Evolutionary conservation across 2,329 filamentous ascomycete genomes (phyloP).

Genomic region (Arthrobotrys musiformis): DNA sequence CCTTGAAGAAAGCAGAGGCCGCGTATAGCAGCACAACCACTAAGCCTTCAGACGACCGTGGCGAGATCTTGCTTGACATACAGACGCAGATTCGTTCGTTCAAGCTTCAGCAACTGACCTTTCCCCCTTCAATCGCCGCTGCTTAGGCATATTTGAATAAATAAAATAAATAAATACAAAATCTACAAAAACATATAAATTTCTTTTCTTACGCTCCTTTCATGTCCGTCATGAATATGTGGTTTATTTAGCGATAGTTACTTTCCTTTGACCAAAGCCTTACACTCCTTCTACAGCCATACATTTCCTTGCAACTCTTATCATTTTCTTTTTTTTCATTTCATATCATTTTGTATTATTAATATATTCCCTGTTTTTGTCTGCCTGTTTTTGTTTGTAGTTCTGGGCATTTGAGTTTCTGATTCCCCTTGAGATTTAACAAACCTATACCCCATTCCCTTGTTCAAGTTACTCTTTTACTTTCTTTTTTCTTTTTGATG

Average conservation of each 20-base stretch:
- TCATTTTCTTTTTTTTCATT: not conserved
- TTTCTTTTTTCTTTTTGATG: constrained; percentile 1
- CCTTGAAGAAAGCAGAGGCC: constrained; percentile 46
- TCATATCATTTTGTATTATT: constrained; percentile 31
- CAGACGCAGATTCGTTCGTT: constrained; percentile 48
- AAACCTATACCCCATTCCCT: constrained; percentile 33
- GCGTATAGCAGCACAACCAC: not conserved
- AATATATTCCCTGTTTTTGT: constrained; percentile 1
- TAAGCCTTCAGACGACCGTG: constrained; percentile 43
- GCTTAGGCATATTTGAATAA: not conserved
- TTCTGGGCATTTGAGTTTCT: constrained; percentile 21
- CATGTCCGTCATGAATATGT: constrained; percentile 51
- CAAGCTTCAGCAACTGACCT: constrained; percentile 47
- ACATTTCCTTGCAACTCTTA: constrained; percentile 1
- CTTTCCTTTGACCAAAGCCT: not conserved
- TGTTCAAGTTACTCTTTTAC: not conserved
- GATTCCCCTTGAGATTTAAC: constrained; percentile 21
- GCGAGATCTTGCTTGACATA: constrained; percentile 37
- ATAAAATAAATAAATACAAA: not conserved
- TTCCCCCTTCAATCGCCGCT: constrained; percentile 7
- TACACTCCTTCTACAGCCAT: constrained; percentile 14
- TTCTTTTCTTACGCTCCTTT: constrained; percentile 31
- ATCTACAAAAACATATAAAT: not conserved
- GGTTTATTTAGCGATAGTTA: constrained; percentile 35
- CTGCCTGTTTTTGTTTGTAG: not conserved